phyloP scores from a whole-genome alignment of 2,329 filamentous ascomycete species.

The Neonectria sp. region DNA sequence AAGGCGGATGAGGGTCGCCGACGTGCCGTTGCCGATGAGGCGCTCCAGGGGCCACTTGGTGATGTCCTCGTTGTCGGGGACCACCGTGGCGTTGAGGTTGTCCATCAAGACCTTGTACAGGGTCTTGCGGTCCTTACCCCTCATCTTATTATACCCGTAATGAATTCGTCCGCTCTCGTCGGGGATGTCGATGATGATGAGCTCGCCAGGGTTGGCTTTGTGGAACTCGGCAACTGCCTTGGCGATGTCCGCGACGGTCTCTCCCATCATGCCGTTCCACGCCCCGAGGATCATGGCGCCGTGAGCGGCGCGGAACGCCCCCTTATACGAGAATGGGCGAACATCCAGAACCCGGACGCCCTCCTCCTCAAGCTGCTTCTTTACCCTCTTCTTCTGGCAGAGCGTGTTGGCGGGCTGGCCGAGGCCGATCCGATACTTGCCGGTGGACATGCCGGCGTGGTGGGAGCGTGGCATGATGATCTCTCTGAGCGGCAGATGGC shows the following conservation, averaged over 20 bases:
- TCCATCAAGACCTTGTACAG: slow-evolving; percentile 43
- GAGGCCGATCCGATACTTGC: slow-evolving; percentile 11
- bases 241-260: slow-evolving; percentile 48
- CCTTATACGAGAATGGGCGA: slow-evolving; percentile 34
- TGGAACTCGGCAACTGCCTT: slow-evolving; percentile 50
- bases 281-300: slow-evolving; percentile 26
- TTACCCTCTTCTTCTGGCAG: slow-evolving; percentile 41
- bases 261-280: slow-evolving; percentile 47
- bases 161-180: slow-evolving; percentile 22
- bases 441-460: slow-evolving; percentile 48
- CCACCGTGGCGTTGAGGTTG: slow-evolving; percentile 39
- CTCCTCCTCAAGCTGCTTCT: slow-evolving; percentile 46
- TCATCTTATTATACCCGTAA: background rate
- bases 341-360: slow-evolving; percentile 52
- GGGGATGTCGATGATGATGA: slow-evolving; percentile 53
- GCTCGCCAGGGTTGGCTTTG: slow-evolving; percentile 48
- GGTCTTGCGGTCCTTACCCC: background rate
- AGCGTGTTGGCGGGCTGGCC: slow-evolving; percentile 40
- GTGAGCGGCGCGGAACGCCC: slow-evolving; percentile 40
- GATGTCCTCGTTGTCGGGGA: slow-evolving; percentile 45
- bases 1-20: slow-evolving; percentile 50
- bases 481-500: slow-evolving; percentile 47
- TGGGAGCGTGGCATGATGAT: slow-evolving; percentile 52
- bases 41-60: slow-evolving; percentile 42
- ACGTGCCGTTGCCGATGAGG: slow-evolving; percentile 45